phyloP scores from a whole-genome alignment of 164 flowering plant species.

The Nymphaea thermarum region DNA sequence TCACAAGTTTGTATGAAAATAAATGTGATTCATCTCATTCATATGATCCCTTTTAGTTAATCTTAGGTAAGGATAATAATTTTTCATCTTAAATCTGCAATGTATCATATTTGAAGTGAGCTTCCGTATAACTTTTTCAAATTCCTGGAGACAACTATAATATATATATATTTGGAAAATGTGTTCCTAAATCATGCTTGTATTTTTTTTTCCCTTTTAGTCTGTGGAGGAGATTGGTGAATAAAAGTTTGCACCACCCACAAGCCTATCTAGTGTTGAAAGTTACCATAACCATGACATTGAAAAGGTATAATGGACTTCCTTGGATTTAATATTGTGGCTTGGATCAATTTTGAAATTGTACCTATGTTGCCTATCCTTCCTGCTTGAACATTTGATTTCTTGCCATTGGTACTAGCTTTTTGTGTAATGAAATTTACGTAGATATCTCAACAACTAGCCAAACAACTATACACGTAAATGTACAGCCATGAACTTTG shows the following conservation, averaged over 20 bases:
- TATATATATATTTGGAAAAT: too few relatives aligned
- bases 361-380: not conserved
- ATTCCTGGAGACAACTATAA: too few relatives aligned
- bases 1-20: too few relatives aligned
- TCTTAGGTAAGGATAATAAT: too few relatives aligned
- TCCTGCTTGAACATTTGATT: not conserved
- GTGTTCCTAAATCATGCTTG: too few relatives aligned
- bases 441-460: slow-evolving; percentile 78
- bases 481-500: slow-evolving; percentile 83
- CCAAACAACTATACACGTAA: slow-evolving; percentile 60
- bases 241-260: slow-evolving; percentile 66
- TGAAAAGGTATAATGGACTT: slow-evolving; percentile 55
- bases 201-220: slow-evolving; percentile 17
- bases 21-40: too few relatives aligned
- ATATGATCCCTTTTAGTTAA: too few relatives aligned
- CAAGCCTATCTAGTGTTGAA: slow-evolving; percentile 55
- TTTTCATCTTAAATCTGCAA: too few relatives aligned
- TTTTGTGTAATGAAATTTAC: not conserved
- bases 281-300: slow-evolving; percentile 92
- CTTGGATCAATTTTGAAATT: not conserved
- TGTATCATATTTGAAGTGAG: too few relatives aligned
- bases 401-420: not conserved
- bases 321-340: not conserved
- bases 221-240: slow-evolving; percentile 64
- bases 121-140: too few relatives aligned